Percentiles rank a stretch among this genome's conserved stretches.
These are phyloP conservation scores for Colletotrichum eleusines DNA, from an alignment of 2,329 filamentous ascomycete species.

Conservation along the genomic window DNA sequence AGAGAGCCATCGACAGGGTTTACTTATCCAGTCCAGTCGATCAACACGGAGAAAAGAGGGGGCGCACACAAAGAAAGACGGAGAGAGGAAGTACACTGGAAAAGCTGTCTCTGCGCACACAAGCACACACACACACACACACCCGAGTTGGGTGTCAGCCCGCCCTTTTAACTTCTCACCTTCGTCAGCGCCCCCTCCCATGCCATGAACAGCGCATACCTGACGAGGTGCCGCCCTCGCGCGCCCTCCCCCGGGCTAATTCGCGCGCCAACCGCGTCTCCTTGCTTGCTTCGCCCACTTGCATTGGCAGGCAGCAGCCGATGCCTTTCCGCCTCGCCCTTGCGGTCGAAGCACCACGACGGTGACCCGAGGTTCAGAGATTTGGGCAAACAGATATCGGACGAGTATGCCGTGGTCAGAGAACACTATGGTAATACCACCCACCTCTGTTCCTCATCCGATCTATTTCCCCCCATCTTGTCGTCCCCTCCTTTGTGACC, in stretches of 20 bases:
- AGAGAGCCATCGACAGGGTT: neutral
- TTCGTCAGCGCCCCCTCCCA: conserved; percentile 7
- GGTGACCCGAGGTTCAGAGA: conserved; percentile 56
- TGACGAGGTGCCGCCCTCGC: conserved; percentile 34
- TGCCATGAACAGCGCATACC: conserved; percentile 39
- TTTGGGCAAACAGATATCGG: conserved; percentile 57
- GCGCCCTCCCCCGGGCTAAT: conserved; percentile 10
- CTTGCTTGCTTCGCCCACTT: conserved; percentile 28
- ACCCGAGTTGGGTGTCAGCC: neutral
- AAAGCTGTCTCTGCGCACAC: neutral
- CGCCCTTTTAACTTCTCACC: neutral
- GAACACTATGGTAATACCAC: conserved; percentile 61
- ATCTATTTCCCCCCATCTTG: conserved; percentile 7
- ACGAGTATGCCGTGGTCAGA: conserved; percentile 60
- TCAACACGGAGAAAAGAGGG: neutral
- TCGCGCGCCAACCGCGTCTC: conserved; percentile 38
- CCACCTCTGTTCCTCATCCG: conserved; percentile 23
- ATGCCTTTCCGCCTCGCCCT: conserved; percentile 25
- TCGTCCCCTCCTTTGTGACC: neutral
- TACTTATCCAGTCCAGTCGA: neutral
- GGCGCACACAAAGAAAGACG: neutral
- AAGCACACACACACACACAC: neutral
- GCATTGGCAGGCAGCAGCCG: conserved; percentile 21
- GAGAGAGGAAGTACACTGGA: neutral
- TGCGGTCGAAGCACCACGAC: conserved; percentile 21